Evolutionary conservation across 768 basidiomycete genomes (phyloP).

Genomic region (Xanthoconium stramineum): DNA sequence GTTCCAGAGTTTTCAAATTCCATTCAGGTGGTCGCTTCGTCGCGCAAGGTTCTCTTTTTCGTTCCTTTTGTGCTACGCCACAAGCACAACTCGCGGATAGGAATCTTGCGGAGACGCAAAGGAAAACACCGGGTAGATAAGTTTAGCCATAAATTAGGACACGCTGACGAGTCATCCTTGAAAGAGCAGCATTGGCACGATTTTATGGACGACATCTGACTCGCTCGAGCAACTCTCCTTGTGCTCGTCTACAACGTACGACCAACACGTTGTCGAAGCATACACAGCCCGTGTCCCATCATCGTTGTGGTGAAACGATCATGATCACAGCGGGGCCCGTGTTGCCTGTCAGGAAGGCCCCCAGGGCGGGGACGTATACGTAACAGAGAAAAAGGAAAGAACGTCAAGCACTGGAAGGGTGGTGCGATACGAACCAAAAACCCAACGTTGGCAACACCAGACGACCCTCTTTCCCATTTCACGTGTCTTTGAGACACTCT

Average conservation of each 20-base stretch:
- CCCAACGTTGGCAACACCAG: too few species aligned
- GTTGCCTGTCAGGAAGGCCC: not conserved
- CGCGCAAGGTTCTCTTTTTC: not conserved
- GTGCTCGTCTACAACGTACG: not conserved
- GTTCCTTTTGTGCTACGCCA: not conserved
- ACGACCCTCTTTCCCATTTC: too few species aligned
- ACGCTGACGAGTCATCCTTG: too few species aligned
- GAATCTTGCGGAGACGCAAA: not conserved
- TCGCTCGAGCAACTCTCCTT: slow-evolving; percentile 5
- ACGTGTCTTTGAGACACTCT: too few species aligned
- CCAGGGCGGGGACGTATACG: not conserved
- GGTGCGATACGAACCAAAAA: too few species aligned
- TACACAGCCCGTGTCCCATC: not conserved
- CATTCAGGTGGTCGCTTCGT: not conserved
- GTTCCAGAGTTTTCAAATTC: slow-evolving; percentile 2
- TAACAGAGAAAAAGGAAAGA: too few species aligned
- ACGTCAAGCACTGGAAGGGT: too few species aligned
- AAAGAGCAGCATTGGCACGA: too few species aligned
- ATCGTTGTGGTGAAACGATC: not conserved
- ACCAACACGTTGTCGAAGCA: not conserved
- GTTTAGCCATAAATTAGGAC: not conserved
- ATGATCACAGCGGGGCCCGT: not conserved
- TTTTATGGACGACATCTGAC: not conserved
- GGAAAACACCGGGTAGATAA: not conserved
- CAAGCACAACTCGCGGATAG: not conserved